Evolutionary conservation across 2,329 filamentous ascomycete species (phyloP).

Genomic region (Penicillium sp.): DNA sequence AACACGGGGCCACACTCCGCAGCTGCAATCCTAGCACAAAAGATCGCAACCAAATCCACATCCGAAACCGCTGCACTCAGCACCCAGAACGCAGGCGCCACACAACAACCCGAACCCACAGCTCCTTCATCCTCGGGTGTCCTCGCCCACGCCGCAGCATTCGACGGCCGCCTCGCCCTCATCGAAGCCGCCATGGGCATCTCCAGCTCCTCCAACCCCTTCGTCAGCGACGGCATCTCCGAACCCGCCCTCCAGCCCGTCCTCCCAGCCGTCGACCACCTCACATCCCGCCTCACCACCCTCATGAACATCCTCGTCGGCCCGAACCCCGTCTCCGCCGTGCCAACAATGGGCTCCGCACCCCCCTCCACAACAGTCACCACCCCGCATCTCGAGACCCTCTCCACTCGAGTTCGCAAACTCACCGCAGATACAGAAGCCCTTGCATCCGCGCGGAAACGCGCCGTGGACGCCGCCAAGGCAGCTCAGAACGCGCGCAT

Average conservation of each 20-base stretch:
- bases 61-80: no score
- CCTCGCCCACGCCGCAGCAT: slow-evolving; percentile 72
- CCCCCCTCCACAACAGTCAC: no score
- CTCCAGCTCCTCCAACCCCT: slow-evolving; percentile 57
- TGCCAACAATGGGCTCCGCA: no score
- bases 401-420: slow-evolving; percentile 38
- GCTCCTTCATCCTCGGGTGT: slow-evolving; percentile 40
- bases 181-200: slow-evolving; percentile 77
- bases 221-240: slow-evolving; percentile 41
- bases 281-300: slow-evolving; percentile 71
- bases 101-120: slow-evolving; percentile 6
- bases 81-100: no score
- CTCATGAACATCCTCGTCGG: slow-evolving; percentile 48
- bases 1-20: slow-evolving; percentile 26
- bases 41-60: no score
- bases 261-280: slow-evolving; percentile 67
- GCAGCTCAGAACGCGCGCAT: slow-evolving; percentile 36
- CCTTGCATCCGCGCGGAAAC: slow-evolving; percentile 36
- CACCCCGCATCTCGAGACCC: slow-evolving; percentile 38
- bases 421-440: slow-evolving; percentile 40
- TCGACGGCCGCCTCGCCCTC: slow-evolving; percentile 68
- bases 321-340: slow-evolving; percentile 24
- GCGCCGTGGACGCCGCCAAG: slow-evolving; percentile 37
- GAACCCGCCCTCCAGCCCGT: slow-evolving; percentile 54
- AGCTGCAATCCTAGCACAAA: slow-evolving; percentile 29